phyloP scores from a whole-genome alignment of 176 grass and related monocot species.

The Aegilops speltoides region DNA sequence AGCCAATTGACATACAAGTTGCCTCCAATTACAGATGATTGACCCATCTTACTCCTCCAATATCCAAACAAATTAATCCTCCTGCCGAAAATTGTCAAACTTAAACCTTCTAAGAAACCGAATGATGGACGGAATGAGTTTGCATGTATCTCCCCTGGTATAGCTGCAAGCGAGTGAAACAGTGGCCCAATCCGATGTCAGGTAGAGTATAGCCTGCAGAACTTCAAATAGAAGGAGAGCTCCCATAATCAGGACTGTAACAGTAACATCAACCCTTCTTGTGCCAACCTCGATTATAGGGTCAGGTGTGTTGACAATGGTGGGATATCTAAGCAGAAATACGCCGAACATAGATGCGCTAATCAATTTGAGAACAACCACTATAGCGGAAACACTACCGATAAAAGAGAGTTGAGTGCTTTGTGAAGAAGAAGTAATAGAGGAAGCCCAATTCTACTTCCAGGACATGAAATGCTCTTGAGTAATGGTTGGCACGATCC shows the following conservation, averaged over 20 bases:
- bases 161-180: background rate
- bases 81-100: background rate
- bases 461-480: background rate
- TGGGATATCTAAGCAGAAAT: background rate
- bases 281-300: background rate
- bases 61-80: background rate
- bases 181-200: background rate
- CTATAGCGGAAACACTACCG: too few species aligned
- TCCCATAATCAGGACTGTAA: background rate
- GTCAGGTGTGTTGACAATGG: rapidly evolving
- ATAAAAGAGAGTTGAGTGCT: background rate
- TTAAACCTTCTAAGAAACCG: background rate
- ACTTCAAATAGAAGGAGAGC: background rate
- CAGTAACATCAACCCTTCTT: background rate
- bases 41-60: background rate
- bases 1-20: background rate
- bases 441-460: background rate
- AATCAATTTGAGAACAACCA: background rate
- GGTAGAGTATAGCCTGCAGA: background rate
- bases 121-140: too few species aligned
- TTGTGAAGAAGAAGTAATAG: background rate
- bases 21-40: background rate
- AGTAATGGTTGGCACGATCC: background rate
- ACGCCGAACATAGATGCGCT: rapidly evolving
- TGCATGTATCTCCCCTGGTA: background rate